Evolutionary conservation across 495 filamentous ascomycete species (phyloP).

Genomic region (Podospora pseudoanserina): DNA sequence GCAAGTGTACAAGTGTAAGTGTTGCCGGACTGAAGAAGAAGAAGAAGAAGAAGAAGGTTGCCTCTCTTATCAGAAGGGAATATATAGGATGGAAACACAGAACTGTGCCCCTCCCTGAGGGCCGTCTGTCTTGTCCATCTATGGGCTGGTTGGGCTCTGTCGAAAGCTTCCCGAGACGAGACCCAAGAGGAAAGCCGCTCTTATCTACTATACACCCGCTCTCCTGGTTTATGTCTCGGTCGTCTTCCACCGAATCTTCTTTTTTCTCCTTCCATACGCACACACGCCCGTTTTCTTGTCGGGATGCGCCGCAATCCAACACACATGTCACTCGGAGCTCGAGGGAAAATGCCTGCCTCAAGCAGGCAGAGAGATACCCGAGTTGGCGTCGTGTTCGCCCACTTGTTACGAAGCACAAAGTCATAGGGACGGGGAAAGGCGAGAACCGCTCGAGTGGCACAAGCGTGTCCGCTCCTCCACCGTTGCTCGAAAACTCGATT

Average conservation of each 20-base stretch:
- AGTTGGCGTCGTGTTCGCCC: conserved; percentile 17
- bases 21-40: not conserved
- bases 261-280: conserved; percentile 3
- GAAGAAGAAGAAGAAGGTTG: not conserved
- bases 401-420: conserved; percentile 27
- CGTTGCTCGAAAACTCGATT: not conserved
- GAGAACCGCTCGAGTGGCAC: conserved; percentile 20
- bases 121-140: not conserved
- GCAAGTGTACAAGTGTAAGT: not conserved
- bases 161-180: conserved; percentile 1
- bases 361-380: conserved; percentile 12
- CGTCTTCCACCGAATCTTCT: not conserved
- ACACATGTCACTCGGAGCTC: conserved; percentile 6
- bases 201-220: not conserved
- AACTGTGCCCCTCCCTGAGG: not conserved
- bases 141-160: not conserved
- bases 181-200: conserved; percentile 4
- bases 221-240: conserved; percentile 17
- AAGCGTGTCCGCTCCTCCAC: conserved; percentile 15
- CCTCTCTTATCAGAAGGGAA: not conserved
- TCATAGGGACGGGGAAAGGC: conserved; percentile 10
- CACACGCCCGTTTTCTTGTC: conserved; percentile 3
- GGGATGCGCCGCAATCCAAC: conserved; percentile 5
- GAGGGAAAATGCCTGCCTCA: conserved; percentile 17
- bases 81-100: not conserved